phyloP scores from a whole-genome alignment of 2,329 filamentous ascomycete species.

The Hirsutella thompsonii region DNA sequence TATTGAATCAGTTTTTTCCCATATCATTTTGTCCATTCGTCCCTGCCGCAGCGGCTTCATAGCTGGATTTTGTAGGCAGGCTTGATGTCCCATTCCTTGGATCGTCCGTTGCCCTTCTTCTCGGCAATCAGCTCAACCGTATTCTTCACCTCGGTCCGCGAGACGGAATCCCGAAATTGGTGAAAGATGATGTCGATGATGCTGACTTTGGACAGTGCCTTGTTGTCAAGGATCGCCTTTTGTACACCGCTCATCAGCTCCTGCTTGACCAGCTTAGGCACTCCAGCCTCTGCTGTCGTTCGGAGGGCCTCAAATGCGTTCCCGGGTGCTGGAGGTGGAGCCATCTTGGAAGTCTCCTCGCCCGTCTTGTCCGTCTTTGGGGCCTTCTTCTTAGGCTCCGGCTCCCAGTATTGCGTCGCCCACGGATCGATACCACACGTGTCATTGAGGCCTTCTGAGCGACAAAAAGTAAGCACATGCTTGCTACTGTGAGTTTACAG shows the following conservation, averaged over 20 bases:
- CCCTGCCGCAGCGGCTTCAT: slow-evolving; percentile 6
- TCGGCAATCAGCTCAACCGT: slow-evolving; percentile 26
- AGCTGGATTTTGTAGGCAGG: slow-evolving; percentile 22
- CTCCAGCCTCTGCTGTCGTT: slow-evolving; percentile 7
- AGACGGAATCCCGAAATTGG: slow-evolving; percentile 22
- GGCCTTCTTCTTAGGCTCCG: slow-evolving; percentile 20
- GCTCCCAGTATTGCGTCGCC: slow-evolving; percentile 66
- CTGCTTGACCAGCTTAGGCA: slow-evolving; percentile 20
- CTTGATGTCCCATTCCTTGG: slow-evolving; percentile 26
- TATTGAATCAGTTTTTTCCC: neutral
- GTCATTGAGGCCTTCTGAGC: slow-evolving; percentile 31
- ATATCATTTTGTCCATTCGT: neutral
- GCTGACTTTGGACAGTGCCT: slow-evolving; percentile 25
- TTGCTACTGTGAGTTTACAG: neutral
- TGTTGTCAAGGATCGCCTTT: slow-evolving; percentile 25
- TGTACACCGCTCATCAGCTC: slow-evolving; percentile 29
- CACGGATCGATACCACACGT: slow-evolving; percentile 66
- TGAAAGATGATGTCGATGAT: slow-evolving; percentile 27
- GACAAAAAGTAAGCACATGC: neutral
- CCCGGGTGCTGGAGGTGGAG: slow-evolving; percentile 17
- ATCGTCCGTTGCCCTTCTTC: slow-evolving; percentile 22
- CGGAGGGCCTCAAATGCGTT: slow-evolving; percentile 24
- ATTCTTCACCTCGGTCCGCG: slow-evolving; percentile 27
- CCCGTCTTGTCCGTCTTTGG: slow-evolving; percentile 8
- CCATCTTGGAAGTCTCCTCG: slow-evolving; percentile 12